These are phyloP conservation scores for Vitis amurensis DNA, from an alignment of 164 flowering plant species.

Conservation along the genomic window DNA sequence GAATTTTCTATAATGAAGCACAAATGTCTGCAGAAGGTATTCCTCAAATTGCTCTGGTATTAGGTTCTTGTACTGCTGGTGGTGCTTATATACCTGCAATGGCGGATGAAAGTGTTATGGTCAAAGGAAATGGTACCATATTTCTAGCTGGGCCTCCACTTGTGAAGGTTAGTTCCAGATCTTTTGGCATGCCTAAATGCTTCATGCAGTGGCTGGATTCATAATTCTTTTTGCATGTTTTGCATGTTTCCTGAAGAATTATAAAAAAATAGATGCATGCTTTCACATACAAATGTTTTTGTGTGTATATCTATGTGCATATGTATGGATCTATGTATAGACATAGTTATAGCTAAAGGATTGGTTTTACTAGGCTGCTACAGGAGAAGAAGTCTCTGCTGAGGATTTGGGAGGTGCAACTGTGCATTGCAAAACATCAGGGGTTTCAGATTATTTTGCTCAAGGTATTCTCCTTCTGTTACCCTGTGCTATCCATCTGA, in stretches of 20 bases:
- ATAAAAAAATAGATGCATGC: not conserved
- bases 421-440: constrained; percentile 91
- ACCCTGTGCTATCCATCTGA: not conserved
- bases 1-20: constrained; percentile 93
- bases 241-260: not conserved
- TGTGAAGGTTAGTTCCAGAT: constrained; percentile 77
- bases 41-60: constrained; percentile 91
- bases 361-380: constrained; percentile 76
- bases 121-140: constrained; percentile 97
- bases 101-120: constrained; percentile 99
- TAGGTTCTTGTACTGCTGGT: constrained; percentile 99
- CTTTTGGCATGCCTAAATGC: constrained; percentile 4
- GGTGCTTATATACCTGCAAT: constrained; percentile 99
- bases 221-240: not conserved
- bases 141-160: constrained; percentile 98
- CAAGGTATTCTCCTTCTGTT: constrained; percentile 52
- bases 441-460: constrained; percentile 96
- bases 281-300: not conserved
- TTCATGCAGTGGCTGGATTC: not conserved
- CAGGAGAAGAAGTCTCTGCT: constrained; percentile 95
- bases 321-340: not conserved
- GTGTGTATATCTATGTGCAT: not conserved
- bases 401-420: constrained; percentile 95
- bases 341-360: constrained; percentile 9
- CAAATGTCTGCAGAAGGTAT: constrained; percentile 86